Evolutionary conservation across 495 filamentous ascomycete genomes (phyloP), one percentile per base, ranked within the genome.

Genomic region (Pyrenula massariospora): DNA sequence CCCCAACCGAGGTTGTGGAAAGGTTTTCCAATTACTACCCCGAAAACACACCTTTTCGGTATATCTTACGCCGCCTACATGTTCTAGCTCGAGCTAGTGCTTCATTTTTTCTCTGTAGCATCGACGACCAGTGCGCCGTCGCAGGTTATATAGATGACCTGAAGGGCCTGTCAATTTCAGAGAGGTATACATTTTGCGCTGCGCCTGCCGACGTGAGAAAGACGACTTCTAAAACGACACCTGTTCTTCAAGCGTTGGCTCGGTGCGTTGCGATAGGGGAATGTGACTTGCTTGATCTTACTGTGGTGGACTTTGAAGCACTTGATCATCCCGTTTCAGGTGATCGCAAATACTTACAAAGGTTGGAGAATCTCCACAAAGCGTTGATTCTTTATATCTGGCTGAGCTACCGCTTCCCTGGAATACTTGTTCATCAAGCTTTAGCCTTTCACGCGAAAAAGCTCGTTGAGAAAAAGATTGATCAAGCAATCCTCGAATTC

Each of bases 341-440:
- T 12, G 65, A 65, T 53, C 76, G 69, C 52, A 64, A 73, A 0
- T 86, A 88, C 55, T 66, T 97, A 59, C 63, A 68, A 24, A 65
- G 73, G 8, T 68, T 96, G 50, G 94, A 97, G 69, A 63, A 60
- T 19, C 71, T 97, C 22, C 94, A 98, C 70, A 89, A 87, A 64
- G 73, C 80, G 15, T 68, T 97, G 25, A 86, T 92, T 20, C 68
- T 92, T 20, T 98, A 96, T 62, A 74, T 91, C 8, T 98, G 93
- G 93, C 75, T 97, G 19, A 82, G 80, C 57, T 87, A 77, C 60
- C 74, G 83, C 2, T 84, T 85, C 59, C 65, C 84, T 11, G 89
- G 91, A 53, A 77, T 95, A 11, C 96, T 97, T 66, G 79, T 77
- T 11, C 87, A 85, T 58, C 81, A 90, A 58, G 75, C 75, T 24